phyloP scores from a whole-genome alignment of 202 grass and related monocot species.

The Thinopyrum obtusiflorum region DNA sequence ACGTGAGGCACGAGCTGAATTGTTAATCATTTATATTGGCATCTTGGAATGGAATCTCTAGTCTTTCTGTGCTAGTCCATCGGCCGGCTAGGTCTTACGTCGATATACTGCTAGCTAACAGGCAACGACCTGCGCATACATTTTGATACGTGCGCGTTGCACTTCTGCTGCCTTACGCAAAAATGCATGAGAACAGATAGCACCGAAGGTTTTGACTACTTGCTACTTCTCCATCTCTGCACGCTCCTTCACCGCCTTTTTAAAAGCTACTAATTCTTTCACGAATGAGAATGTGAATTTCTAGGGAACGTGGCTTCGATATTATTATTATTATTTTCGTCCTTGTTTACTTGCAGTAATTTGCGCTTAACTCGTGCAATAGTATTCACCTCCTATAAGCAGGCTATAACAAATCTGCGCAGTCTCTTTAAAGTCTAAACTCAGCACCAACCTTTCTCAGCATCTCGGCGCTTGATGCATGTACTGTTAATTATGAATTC shows the following conservation, averaged over 20 bases:
- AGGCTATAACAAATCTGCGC: no score
- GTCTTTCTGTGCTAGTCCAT: no score
- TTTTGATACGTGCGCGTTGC: background rate
- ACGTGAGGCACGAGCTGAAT: background rate
- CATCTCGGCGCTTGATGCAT: background rate
- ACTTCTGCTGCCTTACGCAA: background rate
- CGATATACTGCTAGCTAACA: no score
- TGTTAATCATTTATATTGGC: background rate
- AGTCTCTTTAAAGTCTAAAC: background rate
- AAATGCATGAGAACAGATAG: background rate
- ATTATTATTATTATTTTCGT: no score
- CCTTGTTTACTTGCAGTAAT: no score
- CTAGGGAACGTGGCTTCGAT: no score
- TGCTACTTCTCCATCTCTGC: background rate
- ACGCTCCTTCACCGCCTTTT: no score
- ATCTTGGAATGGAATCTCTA: background rate
- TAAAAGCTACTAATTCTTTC: no score
- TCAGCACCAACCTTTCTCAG: background rate
- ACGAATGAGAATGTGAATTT: background rate
- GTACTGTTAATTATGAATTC: background rate
- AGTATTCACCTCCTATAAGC: no score
- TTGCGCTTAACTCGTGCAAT: no score
- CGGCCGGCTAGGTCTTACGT: no score
- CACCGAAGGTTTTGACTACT: background rate
- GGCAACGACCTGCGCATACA: background rate